Evolutionary conservation across 208 protist species (phyloP).

Genomic region (Wallacemonas sp.): DNA sequence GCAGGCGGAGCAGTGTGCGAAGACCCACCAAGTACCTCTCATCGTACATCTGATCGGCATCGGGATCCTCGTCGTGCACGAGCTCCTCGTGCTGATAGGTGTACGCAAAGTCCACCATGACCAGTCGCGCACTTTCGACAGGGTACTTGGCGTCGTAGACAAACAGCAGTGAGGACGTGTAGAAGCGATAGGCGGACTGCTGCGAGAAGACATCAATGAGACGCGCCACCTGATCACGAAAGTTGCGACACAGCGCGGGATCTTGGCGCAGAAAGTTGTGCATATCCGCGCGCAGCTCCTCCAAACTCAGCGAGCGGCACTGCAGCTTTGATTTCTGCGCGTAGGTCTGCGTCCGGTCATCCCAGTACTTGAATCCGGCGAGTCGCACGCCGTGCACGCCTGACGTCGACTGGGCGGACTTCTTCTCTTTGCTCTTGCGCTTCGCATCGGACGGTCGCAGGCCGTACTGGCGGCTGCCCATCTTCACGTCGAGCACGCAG

Average conservation of each 20-base stretch:
- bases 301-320: slow-evolving; percentile 49
- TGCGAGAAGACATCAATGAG: slow-evolving; percentile 58
- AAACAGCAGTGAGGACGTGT: slow-evolving; percentile 87
- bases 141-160: slow-evolving; percentile 80
- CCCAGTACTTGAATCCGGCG: slow-evolving; percentile 75
- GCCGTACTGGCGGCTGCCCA: slow-evolving; percentile 85
- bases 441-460: slow-evolving; percentile 68
- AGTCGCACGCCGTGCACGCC: slow-evolving; percentile 77
- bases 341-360: slow-evolving; percentile 44
- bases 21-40: slow-evolving; percentile 81
- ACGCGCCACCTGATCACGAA: slow-evolving; percentile 47
- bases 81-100: slow-evolving; percentile 82
- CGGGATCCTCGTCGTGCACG: slow-evolving; percentile 49
- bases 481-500: slow-evolving; percentile 88
- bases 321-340: slow-evolving; percentile 60
- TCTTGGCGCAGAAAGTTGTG: slow-evolving; percentile 40
- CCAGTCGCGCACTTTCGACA: slow-evolving; percentile 62
- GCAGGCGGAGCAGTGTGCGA: slow-evolving; percentile 57
- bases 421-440: slow-evolving; percentile 71
- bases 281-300: slow-evolving; percentile 53
- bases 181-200: slow-evolving; percentile 78
- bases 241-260: slow-evolving; percentile 31
- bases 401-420: slow-evolving; percentile 63
- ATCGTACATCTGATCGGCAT: slow-evolving; percentile 61
- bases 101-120: slow-evolving; percentile 92